These are phyloP conservation scores for Leccinum subgranulosum DNA, from an alignment of 768 basidiomycete genomes.

Conservation along the genomic window DNA sequence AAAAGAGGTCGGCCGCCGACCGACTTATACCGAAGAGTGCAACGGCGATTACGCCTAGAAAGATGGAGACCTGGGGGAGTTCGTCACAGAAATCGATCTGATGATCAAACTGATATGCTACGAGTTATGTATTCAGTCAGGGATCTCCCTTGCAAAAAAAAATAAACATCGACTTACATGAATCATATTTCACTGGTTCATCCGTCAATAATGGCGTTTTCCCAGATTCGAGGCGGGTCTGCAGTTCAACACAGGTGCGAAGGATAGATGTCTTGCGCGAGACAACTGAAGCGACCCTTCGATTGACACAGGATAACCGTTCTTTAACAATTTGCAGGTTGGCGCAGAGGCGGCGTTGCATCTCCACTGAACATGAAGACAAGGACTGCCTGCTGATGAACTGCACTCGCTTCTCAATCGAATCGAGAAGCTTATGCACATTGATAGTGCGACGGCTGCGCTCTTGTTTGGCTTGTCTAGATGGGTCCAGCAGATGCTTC, in stretches of 20 bases:
- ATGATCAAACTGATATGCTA: background rate
- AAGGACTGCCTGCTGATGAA: background rate
- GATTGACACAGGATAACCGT: background rate
- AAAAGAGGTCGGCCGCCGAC: background rate
- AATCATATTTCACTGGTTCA: background rate
- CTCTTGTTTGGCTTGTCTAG: background rate
- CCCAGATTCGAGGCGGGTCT: background rate
- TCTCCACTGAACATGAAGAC: background rate
- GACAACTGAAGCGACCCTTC: background rate
- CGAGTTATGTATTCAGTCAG: background rate
- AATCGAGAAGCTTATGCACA: background rate
- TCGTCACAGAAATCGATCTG: background rate
- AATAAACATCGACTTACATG: background rate
- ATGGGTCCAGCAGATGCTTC: too few species aligned
- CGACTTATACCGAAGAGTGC: background rate
- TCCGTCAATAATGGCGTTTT: background rate
- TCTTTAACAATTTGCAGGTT: background rate
- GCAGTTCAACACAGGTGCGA: background rate
- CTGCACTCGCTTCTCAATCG: background rate
- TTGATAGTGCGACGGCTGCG: background rate
- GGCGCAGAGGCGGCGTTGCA: background rate
- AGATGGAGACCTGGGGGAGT: background rate
- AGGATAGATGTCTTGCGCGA: background rate
- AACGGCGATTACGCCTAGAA: background rate
- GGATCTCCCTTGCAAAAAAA: background rate